phyloP scores from a whole-genome alignment of 2,329 filamentous ascomycete genomes.

The Erysiphe pulchra region DNA sequence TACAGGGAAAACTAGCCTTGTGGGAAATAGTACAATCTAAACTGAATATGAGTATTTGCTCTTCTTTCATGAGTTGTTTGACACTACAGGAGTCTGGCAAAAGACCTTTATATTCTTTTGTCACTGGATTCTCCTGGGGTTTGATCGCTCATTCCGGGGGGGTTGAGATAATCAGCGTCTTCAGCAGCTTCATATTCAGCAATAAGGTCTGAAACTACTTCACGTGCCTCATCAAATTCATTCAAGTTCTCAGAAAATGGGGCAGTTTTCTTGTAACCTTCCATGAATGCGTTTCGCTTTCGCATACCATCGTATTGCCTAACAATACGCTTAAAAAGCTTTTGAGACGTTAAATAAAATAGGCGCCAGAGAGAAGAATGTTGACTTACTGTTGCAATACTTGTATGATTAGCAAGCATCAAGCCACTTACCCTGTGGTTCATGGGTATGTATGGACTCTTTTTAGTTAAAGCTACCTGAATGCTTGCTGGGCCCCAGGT shows the following conservation, averaged over 20 bases:
- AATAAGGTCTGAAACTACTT: conserved; percentile 78
- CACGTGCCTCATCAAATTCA: conserved; percentile 85
- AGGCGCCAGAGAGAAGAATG: not conserved
- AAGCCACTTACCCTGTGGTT: conserved; percentile 84
- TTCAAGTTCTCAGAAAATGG: conserved; percentile 77
- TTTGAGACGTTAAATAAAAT: conserved; percentile 2
- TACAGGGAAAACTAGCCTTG: too few species aligned
- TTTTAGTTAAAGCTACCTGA: conserved; percentile 87
- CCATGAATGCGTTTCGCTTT: conserved; percentile 90
- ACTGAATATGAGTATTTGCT: too few species aligned
- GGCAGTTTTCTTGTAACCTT: conserved; percentile 85
- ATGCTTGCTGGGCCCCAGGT: conserved; percentile 97
- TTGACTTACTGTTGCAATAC: conserved; percentile 54
- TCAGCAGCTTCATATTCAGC: conserved; percentile 92
- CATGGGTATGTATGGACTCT: conserved; percentile 85
- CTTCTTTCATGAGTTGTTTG: too few species aligned
- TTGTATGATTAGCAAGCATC: conserved; percentile 96
- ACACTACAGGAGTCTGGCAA: not conserved
- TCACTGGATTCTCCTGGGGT: not conserved
- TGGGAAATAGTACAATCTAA: too few species aligned
- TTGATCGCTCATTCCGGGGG: conserved; percentile 14
- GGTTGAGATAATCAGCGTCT: conserved; percentile 66
- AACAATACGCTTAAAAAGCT: conserved; percentile 82
- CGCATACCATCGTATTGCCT: conserved; percentile 81
- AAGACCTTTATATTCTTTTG: not conserved